Conservation (phyloP, 2,329 filamentous ascomycete species). For the Aspergillus persii region DNA sequence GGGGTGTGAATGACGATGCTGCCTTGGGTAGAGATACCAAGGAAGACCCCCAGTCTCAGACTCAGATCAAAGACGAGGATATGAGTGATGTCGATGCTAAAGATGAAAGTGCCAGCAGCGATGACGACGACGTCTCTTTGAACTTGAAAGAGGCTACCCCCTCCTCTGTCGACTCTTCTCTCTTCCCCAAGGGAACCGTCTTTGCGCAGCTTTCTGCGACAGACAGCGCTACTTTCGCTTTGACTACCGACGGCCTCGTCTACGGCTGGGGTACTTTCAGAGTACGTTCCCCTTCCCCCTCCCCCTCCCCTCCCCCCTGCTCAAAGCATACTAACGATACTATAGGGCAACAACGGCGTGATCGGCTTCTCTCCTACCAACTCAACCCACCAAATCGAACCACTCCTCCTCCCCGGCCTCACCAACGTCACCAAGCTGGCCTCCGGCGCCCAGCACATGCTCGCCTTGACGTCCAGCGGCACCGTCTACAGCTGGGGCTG, state of each 20-base stretch:
- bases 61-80: conserved; percentile 45
- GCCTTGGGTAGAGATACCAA: conserved; percentile 70
- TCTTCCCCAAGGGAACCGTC: conserved; percentile 60
- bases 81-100: conserved; percentile 28
- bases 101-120: conserved; percentile 37
- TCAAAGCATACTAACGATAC: not conserved
- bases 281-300: conserved; percentile 42
- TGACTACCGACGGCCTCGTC: conserved; percentile 71
- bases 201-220: conserved; percentile 68
- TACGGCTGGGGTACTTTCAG: conserved; percentile 86
- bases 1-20: conserved; percentile 82
- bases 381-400: conserved; percentile 38
- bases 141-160: conserved; percentile 74
- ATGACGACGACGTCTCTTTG: conserved; percentile 57
- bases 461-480: conserved; percentile 65
- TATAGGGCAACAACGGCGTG: conserved; percentile 56
- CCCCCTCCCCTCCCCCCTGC: too few relatives aligned
- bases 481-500: conserved; percentile 70
- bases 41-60: conserved; percentile 20
- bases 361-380: conserved; percentile 52
- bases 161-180: conserved; percentile 50
- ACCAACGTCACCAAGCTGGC: conserved; percentile 65
- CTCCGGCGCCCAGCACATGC: conserved; percentile 68
- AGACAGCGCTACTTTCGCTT: conserved; percentile 72
- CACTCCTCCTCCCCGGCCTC: conserved; percentile 50